These are phyloP conservation scores for Aspergillus piperis DNA, from an alignment of 2,329 filamentous ascomycete genomes.

Conservation along the genomic window DNA sequence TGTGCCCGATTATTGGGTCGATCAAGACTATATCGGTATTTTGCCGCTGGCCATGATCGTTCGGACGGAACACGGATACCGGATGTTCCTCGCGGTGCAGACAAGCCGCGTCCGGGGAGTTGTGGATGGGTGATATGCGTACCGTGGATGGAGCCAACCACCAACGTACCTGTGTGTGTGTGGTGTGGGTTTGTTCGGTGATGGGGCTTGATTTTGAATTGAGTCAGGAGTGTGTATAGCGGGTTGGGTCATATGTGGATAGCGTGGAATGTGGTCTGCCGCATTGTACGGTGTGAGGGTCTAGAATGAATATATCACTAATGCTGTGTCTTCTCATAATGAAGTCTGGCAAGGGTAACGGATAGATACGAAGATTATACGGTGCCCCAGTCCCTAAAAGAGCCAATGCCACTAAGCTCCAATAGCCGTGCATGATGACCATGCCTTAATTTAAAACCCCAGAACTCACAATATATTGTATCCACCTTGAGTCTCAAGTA, in stretches of 20 bases:
- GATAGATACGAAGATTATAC: neutral
- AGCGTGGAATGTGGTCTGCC: neutral
- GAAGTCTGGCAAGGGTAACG: neutral
- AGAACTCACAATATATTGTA: neutral
- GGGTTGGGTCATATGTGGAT: neutral
- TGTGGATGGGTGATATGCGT: neutral
- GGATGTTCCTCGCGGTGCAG: neutral
- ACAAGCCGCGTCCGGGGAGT: neutral
- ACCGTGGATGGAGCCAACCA: neutral
- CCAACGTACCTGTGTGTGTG: neutral
- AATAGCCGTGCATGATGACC: neutral
- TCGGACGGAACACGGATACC: neutral
- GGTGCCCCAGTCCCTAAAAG: neutral
- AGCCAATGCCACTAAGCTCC: neutral
- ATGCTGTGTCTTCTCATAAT: neutral
- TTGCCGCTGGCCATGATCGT: neutral
- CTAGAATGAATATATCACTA: neutral
- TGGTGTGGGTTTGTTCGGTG: too few relatives aligned
- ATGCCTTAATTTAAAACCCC: neutral
- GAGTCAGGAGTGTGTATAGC: neutral
- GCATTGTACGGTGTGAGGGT: neutral
- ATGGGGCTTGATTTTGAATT: neutral
- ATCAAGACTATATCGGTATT: neutral
- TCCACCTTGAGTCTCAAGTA: neutral
- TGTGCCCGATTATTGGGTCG: neutral